phyloP scores from a whole-genome alignment of 495 filamentous ascomycete species.

The Aspergillus panamensis region DNA sequence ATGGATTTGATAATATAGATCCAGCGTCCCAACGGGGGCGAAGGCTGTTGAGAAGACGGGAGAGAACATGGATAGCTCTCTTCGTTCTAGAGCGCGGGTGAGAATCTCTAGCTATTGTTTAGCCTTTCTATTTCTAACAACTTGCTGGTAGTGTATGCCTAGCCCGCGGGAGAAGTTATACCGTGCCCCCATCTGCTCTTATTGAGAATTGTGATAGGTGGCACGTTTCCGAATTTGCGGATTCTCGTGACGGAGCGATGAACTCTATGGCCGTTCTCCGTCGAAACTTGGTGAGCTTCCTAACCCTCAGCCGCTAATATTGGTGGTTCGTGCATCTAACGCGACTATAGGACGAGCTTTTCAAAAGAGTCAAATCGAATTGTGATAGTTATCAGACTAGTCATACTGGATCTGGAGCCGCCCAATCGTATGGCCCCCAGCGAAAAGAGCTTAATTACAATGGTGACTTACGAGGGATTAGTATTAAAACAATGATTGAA shows the following conservation, averaged over 20 bases:
- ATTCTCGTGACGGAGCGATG: constrained; percentile 64
- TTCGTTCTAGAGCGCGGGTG: constrained; percentile 72
- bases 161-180: constrained; percentile 64
- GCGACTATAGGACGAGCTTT: constrained; percentile 51
- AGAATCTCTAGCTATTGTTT: constrained; percentile 1
- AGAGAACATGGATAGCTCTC: constrained; percentile 66
- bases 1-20: constrained; percentile 63
- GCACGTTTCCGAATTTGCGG: constrained; percentile 59
- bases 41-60: constrained; percentile 58
- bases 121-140: constrained; percentile 14
- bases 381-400: constrained; percentile 57
- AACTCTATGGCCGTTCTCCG: constrained; percentile 65
- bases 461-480: constrained; percentile 21
- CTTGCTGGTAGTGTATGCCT: constrained; percentile 54
- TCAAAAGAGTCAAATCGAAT: constrained; percentile 55
- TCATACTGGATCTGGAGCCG: constrained; percentile 50
- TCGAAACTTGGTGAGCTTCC: constrained; percentile 55
- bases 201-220: constrained; percentile 65
- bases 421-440: constrained; percentile 46
- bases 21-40: constrained; percentile 55
- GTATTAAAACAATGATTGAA: constrained; percentile 58
- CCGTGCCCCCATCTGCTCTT: constrained; percentile 59
- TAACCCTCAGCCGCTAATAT: background rate
- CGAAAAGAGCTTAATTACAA: background rate
- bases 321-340: background rate